These are phyloP conservation scores for Exophiala lecanii-corni DNA, from an alignment of 2,329 filamentous ascomycete species.

Conservation along the genomic window DNA sequence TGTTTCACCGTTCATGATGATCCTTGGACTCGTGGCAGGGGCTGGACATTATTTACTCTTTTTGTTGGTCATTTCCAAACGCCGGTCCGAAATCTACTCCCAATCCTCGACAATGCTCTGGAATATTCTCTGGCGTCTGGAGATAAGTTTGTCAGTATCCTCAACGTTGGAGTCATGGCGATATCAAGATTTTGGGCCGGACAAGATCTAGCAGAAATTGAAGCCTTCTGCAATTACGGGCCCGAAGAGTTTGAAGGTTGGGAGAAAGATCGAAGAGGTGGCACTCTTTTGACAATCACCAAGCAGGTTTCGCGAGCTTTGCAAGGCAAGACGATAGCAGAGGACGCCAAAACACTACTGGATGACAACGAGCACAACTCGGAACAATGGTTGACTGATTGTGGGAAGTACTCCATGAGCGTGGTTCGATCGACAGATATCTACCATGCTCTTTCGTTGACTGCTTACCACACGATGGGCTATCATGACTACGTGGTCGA, in stretches of 20 bases:
- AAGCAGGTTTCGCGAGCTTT: slow-evolving; percentile 54
- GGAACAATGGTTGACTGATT: slow-evolving; percentile 45
- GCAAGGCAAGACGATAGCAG: slow-evolving; percentile 55
- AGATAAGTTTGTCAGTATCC: slow-evolving; percentile 54
- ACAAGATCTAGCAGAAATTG: slow-evolving; percentile 55
- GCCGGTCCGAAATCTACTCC: slow-evolving; percentile 49
- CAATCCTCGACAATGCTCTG: slow-evolving; percentile 50
- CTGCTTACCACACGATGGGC: slow-evolving; percentile 44
- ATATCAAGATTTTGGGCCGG: slow-evolving; percentile 53
- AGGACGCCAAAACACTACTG: slow-evolving; percentile 46
- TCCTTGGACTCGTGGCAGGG: slow-evolving; percentile 52
- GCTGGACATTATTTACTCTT: slow-evolving; percentile 53
- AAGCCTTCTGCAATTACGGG: slow-evolving; percentile 53
- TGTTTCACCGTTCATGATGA: slow-evolving; percentile 51
- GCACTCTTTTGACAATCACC: slow-evolving; percentile 51
- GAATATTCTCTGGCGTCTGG: slow-evolving; percentile 55
- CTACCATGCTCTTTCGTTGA: slow-evolving; percentile 49
- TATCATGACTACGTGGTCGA: slow-evolving; percentile 43
- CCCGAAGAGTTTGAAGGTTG: slow-evolving; percentile 56
- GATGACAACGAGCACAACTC: slow-evolving; percentile 52
- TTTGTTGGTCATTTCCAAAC: slow-evolving; percentile 59
- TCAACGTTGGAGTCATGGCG: slow-evolving; percentile 57
- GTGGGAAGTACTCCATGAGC: slow-evolving; percentile 43
- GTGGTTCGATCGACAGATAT: slow-evolving; percentile 52
- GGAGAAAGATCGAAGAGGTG: slow-evolving; percentile 54